These are phyloP conservation scores for Trametopsis cervina DNA, from an alignment of 768 basidiomycete genomes.

Conservation along the genomic window DNA sequence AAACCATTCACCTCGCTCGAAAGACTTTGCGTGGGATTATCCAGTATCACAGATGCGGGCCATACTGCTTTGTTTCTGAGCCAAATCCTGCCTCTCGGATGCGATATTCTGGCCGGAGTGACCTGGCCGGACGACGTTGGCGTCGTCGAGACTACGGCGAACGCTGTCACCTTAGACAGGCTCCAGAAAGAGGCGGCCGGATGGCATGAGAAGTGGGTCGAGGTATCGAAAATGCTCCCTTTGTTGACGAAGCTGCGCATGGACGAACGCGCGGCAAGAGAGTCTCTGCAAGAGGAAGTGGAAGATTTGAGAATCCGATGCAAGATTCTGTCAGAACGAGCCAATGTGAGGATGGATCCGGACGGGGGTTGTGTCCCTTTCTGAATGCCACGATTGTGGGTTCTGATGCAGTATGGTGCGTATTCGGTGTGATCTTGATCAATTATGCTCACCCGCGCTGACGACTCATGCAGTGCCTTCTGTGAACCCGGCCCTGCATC, in stretches of 20 bases:
- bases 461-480: too few species aligned
- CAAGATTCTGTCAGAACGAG: slow-evolving; percentile 34
- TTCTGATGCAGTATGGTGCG: too few species aligned
- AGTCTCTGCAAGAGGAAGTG: slow-evolving; percentile 36
- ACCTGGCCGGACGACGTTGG: slow-evolving; percentile 35
- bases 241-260: slow-evolving; percentile 35
- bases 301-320: slow-evolving; percentile 44
- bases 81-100: slow-evolving; percentile 39
- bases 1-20: slow-evolving; percentile 17
- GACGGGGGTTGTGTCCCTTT: slow-evolving; percentile 25
- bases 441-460: too few species aligned
- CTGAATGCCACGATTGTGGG: too few species aligned
- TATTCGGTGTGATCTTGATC: too few species aligned
- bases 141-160: slow-evolving; percentile 6
- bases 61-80: slow-evolving; percentile 47
- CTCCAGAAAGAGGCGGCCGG: slow-evolving; percentile 6
- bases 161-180: slow-evolving; percentile 3
- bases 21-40: slow-evolving; percentile 44
- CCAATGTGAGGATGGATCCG: slow-evolving; percentile 10
- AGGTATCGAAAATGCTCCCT: slow-evolving; percentile 36
- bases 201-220: slow-evolving; percentile 35
- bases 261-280: slow-evolving; percentile 36
- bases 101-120: slow-evolving; percentile 37
- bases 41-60: slow-evolving; percentile 35
- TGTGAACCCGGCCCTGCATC: too few species aligned